Evolutionary conservation across 2,329 filamentous ascomycete species (phyloP).

Genomic region (Ophiobolus disseminans): DNA sequence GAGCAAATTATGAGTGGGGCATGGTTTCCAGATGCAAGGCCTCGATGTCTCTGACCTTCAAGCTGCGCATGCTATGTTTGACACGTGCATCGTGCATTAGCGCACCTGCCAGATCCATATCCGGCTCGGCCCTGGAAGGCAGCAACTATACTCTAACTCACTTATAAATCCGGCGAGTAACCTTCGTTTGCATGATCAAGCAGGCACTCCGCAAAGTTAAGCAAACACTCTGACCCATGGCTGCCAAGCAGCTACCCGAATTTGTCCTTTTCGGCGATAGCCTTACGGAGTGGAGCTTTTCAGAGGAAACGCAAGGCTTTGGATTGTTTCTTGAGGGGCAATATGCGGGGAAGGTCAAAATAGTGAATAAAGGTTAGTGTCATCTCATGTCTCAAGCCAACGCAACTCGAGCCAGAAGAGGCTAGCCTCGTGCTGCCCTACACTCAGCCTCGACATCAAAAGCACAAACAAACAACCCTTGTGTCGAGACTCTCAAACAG

Average conservation of each 20-base stretch:
- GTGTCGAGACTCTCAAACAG: background rate
- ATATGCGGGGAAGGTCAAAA: constrained; percentile 34
- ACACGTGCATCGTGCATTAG: constrained; percentile 11
- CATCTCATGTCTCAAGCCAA: background rate
- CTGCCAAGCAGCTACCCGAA: constrained; percentile 16
- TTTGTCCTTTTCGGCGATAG: constrained; percentile 47
- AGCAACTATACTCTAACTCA: background rate
- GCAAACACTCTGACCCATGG: background rate
- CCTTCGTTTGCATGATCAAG: too few species aligned
- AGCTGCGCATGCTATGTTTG: background rate
- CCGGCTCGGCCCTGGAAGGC: background rate
- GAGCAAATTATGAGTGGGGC: too few species aligned
- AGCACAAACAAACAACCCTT: background rate
- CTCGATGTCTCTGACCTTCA: too few species aligned
- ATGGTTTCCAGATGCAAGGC: too few species aligned
- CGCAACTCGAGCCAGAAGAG: background rate
- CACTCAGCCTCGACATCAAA: too few species aligned
- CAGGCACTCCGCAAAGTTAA: background rate
- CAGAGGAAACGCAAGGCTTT: constrained; percentile 34
- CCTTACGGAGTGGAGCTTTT: constrained; percentile 43
- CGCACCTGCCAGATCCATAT: constrained; percentile 1
- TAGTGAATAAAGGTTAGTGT: constrained; percentile 43
- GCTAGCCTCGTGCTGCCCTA: too few species aligned
- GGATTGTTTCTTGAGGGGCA: constrained; percentile 35
- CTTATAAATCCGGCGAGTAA: too few species aligned